Evolutionary conservation across 2,329 filamentous ascomycete species (phyloP).

Genomic region (Penicillium sp.): DNA sequence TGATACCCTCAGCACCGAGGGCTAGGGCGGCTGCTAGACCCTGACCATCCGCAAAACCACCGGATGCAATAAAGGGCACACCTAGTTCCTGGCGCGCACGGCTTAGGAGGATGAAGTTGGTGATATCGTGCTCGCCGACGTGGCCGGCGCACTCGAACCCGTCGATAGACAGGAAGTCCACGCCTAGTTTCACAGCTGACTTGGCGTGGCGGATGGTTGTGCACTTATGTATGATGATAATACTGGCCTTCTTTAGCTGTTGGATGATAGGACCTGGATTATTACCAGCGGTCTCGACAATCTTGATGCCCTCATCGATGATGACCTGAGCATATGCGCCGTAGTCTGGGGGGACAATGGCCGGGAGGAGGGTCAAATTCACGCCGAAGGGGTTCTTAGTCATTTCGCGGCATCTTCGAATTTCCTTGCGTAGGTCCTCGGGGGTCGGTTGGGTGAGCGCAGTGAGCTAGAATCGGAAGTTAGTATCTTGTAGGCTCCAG

Average conservation of each 20-base stretch:
- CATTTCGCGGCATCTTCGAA: constrained; percentile 78
- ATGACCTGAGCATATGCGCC: constrained; percentile 85
- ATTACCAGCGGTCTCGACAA: constrained; percentile 93
- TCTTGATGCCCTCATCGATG: constrained; percentile 86
- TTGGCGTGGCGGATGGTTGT: constrained; percentile 93
- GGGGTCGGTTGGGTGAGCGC: constrained; percentile 86
- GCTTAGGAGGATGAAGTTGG: constrained; percentile 67
- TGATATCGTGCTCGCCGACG: constrained; percentile 57
- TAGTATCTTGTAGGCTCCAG: background rate
- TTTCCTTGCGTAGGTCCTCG: constrained; percentile 89
- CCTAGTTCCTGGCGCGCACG: constrained; percentile 79
- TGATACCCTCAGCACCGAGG: constrained; percentile 89
- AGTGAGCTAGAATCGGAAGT: constrained; percentile 41
- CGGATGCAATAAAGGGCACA: constrained; percentile 92
- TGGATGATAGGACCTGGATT: constrained; percentile 86
- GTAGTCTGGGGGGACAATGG: constrained; percentile 89
- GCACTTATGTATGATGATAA: constrained; percentile 92
- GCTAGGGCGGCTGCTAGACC: constrained; percentile 88
- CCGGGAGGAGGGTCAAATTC: constrained; percentile 90
- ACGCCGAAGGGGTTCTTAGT: constrained; percentile 71
- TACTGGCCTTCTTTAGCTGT: constrained; percentile 77
- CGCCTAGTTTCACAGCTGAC: constrained; percentile 88
- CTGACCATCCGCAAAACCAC: constrained; percentile 92
- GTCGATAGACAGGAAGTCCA: constrained; percentile 95
- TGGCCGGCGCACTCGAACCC: constrained; percentile 95